Evolutionary conservation across 2,329 filamentous ascomycete species (phyloP).

Genomic region (Talaromyces amestolkiae): DNA sequence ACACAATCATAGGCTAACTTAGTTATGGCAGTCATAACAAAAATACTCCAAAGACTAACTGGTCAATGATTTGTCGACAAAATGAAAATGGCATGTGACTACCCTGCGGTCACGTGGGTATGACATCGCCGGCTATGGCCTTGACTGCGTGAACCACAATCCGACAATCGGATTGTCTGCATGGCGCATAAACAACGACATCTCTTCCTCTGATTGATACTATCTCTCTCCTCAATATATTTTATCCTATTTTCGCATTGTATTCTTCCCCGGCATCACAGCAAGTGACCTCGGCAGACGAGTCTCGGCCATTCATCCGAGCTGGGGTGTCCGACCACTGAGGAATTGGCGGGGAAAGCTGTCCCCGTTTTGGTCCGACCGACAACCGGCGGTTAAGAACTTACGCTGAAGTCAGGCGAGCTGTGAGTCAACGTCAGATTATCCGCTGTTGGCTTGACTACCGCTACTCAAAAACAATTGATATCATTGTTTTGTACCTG

Average conservation of each 20-base stretch:
- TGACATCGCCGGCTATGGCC: neutral
- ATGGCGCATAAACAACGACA: neutral
- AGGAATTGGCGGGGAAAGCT: slow-evolving; percentile 18
- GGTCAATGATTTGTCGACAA: neutral
- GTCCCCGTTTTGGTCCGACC: slow-evolving; percentile 23
- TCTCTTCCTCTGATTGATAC: neutral
- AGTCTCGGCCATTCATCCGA: slow-evolving; percentile 2
- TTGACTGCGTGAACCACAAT: neutral
- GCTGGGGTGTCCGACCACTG: slow-evolving; percentile 1
- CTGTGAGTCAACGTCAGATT: neutral
- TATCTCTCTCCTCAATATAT: neutral
- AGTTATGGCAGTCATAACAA: neutral
- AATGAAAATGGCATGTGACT: slow-evolving; percentile 1
- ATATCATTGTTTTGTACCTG: neutral
- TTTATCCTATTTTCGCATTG: neutral
- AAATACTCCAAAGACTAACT: too few relatives aligned
- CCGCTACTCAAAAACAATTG: neutral
- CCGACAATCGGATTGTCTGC: neutral
- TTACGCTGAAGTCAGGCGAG: slow-evolving; percentile 1
- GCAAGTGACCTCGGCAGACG: slow-evolving; percentile 20
- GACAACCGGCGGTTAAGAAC: slow-evolving; percentile 7
- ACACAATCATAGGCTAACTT: neutral
- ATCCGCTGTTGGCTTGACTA: neutral
- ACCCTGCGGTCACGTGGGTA: neutral
- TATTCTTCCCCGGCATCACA: neutral